phyloP scores from a whole-genome alignment of 345 rosid genomes.

The Aquilaria malaccensis region DNA sequence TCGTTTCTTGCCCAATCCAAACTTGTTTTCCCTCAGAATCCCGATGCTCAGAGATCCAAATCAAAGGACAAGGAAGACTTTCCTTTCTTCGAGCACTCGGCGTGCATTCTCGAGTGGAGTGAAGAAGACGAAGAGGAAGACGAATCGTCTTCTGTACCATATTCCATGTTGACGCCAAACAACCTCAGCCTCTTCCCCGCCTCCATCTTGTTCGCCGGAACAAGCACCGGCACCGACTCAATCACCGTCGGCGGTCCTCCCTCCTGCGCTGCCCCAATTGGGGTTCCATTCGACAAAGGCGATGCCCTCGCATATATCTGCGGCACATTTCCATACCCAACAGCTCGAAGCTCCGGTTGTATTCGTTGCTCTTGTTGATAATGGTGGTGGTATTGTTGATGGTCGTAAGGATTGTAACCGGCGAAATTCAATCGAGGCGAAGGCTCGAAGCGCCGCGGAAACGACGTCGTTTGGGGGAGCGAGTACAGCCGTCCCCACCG shows the following conservation, averaged over 20 bases:
- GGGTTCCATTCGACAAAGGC: no score
- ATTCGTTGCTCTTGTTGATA: background rate
- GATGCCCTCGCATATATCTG: conserved; percentile 30
- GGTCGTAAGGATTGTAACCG: conserved; percentile 8
- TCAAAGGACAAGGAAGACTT: conserved; percentile 28
- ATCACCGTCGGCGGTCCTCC: conserved; percentile 32
- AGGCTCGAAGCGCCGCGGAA: conserved; percentile 20
- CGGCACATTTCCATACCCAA: conserved; percentile 25
- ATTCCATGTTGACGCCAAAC: conserved; percentile 65
- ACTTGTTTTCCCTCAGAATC: no score
- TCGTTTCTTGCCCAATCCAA: no score
- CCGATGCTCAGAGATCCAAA: no score
- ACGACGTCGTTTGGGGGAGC: conserved; percentile 29
- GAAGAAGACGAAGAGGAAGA: conserved; percentile 25
- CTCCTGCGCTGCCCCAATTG: background rate
- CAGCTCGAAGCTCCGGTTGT: conserved; percentile 26
- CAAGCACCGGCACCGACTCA: conserved; percentile 47
- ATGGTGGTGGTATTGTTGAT: conserved; percentile 17
- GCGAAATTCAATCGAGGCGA: conserved; percentile 31
- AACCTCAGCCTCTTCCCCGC: conserved; percentile 49
- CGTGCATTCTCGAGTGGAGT: conserved; percentile 10
- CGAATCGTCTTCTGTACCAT: conserved; percentile 26
- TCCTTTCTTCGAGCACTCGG: conserved; percentile 51
- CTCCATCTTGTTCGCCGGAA: conserved; percentile 11
- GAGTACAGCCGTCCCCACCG: conserved; percentile 58